Evolutionary conservation across 441 rosid genomes (phyloP), one percentile per base, ranked within the genome.

Genomic region (Corymbia citriodora): DNA sequence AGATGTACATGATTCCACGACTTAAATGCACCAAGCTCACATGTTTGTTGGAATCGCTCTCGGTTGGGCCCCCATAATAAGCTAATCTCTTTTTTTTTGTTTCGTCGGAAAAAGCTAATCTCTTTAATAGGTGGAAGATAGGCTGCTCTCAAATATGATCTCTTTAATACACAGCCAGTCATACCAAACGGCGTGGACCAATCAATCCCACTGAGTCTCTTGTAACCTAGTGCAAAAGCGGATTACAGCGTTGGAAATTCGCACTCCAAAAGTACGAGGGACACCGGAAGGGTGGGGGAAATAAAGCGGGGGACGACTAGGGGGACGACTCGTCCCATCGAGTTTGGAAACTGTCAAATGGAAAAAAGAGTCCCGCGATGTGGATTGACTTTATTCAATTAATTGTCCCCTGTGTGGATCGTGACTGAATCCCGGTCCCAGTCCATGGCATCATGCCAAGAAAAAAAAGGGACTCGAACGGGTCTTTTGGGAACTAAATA

Each of bases 71-170:
- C 45, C 45, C 6, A 40, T 40, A 40, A 40, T 4, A 5, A 40
- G 45, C 45, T 40, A 40, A 5, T 40, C 40, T 36, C 40, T 2
- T 1, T 52, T 50, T 50, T 11, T 50, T 52, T 52, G 11, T 50
- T 50, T 11, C 40, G 40, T 36, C 40, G 40, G 40, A 3, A 36
- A 36, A 36, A 36, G 40, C 40, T 36, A 36, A 36, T 52, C 13
- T 52, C 14, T 40, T 5, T 40, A 40, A 40, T 40, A 40, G 45
- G 40, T 65, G 36, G 74, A 15, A n/a, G 40, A n/a, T 1, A 31
- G 10, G 72, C n/a, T 65, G 6, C 74, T 15, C 3, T 65, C 21
- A 65, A n/a, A 1, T 0, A 68, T 0, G 74, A 15, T 16, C 21
- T 31, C 74, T 68, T 16, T 31, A 1, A 68, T 8, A 4, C 74